phyloP scores from a whole-genome alignment of 768 basidiomycete genomes.

The Mycena rebaudengoi region DNA sequence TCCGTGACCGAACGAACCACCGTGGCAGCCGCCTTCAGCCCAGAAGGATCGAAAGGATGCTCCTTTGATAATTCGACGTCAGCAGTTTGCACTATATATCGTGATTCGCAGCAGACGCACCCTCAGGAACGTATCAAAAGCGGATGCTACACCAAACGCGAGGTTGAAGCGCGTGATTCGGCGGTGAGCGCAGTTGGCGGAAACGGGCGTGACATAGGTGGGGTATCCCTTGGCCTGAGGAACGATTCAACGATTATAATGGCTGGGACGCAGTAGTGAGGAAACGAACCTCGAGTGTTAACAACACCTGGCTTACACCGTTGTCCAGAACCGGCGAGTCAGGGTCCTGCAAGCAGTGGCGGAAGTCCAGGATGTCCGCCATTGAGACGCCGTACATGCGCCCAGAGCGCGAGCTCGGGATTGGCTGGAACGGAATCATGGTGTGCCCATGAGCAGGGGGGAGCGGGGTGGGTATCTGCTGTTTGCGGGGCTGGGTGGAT shows the following conservation, averaged over 20 bases:
- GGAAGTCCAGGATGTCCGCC: slow-evolving; percentile 28
- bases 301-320: slow-evolving; percentile 13
- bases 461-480: slow-evolving; percentile 27
- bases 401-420: slow-evolving; percentile 16
- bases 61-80: too few relatives aligned
- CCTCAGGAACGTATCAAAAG: slow-evolving; percentile 22
- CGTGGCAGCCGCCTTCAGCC: slow-evolving; percentile 24
- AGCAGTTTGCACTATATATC: background rate
- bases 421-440: slow-evolving; percentile 27
- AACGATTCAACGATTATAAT: background rate
- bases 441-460: slow-evolving; percentile 28
- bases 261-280: background rate
- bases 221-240: slow-evolving; percentile 25
- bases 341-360: slow-evolving; percentile 23
- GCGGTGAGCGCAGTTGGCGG: slow-evolving; percentile 23
- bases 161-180: slow-evolving; percentile 26
- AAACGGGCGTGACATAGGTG: slow-evolving; percentile 19
- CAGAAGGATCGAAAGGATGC: slow-evolving; percentile 20
- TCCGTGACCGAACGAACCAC: slow-evolving; percentile 24
- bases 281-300: slow-evolving; percentile 22
- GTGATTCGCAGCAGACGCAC: background rate
- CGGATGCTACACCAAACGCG: slow-evolving; percentile 20
- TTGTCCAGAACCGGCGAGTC: slow-evolving; percentile 22
- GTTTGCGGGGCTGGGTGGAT: slow-evolving; percentile 11
- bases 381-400: slow-evolving; percentile 25